These are phyloP conservation scores for Exophiala viscosa DNA, from an alignment of 2,329 filamentous ascomycete genomes.

Conservation along the genomic window DNA sequence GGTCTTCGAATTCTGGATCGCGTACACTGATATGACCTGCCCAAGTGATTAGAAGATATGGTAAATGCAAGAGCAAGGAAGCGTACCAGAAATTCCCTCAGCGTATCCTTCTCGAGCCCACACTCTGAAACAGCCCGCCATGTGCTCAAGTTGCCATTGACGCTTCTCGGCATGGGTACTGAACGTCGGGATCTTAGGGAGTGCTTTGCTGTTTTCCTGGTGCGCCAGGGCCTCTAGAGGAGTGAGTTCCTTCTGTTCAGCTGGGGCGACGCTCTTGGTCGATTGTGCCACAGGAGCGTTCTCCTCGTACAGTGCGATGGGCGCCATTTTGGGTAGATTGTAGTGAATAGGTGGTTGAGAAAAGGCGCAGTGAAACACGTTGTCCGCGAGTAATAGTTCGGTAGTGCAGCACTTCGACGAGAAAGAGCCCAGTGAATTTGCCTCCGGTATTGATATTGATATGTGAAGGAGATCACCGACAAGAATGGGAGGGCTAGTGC, in stretches of 20 bases:
- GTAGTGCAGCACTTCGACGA: too few relatives aligned
- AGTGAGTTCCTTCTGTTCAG: not conserved
- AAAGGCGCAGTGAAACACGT: too few relatives aligned
- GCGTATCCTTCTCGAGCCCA: slow-evolving; percentile 63
- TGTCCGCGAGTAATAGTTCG: too few relatives aligned
- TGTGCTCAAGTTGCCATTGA: slow-evolving; percentile 61
- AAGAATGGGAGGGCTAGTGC: too few relatives aligned
- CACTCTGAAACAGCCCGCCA: slow-evolving; percentile 64
- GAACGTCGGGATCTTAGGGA: slow-evolving; percentile 50
- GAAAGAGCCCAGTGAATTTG: too few relatives aligned
- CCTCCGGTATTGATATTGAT: too few relatives aligned
- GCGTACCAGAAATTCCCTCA: slow-evolving; percentile 56
- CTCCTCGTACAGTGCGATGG: not conserved
- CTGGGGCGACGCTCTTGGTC: not conserved
- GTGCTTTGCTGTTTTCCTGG: not conserved
- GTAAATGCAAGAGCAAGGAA: too few relatives aligned
- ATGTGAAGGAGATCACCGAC: too few relatives aligned
- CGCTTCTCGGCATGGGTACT: slow-evolving; percentile 54
- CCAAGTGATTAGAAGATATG: too few relatives aligned
- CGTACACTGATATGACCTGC: slow-evolving; percentile 62
- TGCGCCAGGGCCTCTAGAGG: not conserved
- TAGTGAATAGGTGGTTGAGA: not conserved
- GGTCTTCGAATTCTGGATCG: slow-evolving; percentile 58
- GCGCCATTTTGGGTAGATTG: not conserved
- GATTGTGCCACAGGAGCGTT: not conserved